Conservation (phyloP, 2,329 filamentous ascomycete species). For the Aureobasidium sp. region DNA sequence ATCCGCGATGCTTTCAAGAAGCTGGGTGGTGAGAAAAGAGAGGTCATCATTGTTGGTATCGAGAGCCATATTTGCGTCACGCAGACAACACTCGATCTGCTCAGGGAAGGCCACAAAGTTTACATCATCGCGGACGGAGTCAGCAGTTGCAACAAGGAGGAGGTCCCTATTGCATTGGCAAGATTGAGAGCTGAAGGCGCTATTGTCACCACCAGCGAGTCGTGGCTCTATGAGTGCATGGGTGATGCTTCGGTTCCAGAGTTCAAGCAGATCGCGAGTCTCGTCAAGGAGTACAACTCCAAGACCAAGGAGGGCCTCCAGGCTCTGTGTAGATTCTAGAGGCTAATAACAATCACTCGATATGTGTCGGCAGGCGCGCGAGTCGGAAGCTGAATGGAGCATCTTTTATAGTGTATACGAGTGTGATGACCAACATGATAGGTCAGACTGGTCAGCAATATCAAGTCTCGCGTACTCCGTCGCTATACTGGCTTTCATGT, state of each 20-base stretch:
- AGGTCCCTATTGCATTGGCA: slow-evolving; percentile 70
- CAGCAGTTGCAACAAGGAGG: slow-evolving; percentile 74
- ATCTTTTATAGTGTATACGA: background rate
- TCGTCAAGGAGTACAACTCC: slow-evolving; percentile 69
- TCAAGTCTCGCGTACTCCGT: background rate
- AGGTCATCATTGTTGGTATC: slow-evolving; percentile 78
- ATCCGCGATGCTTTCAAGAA: slow-evolving; percentile 42
- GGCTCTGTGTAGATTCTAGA: slow-evolving; percentile 45
- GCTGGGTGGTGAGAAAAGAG: slow-evolving; percentile 28
- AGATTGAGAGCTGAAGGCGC: slow-evolving; percentile 68
- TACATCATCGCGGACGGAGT: slow-evolving; percentile 87
- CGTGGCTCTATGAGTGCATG: slow-evolving; percentile 80
- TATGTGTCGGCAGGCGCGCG: background rate
- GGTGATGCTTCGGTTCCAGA: slow-evolving; percentile 66
- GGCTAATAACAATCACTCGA: background rate
- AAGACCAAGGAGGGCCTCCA: slow-evolving; percentile 63
- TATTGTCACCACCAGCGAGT: slow-evolving; percentile 78
- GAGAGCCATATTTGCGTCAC: slow-evolving; percentile 92
- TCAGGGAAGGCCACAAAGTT: slow-evolving; percentile 66
- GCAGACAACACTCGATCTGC: slow-evolving; percentile 79
- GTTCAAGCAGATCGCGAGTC: slow-evolving; percentile 62
- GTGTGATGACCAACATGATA: background rate
- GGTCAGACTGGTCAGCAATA: background rate
- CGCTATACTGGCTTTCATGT: background rate
- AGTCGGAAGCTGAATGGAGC: background rate